A percentile compares a stretch with the other conserved stretches of the same genome.
These are phyloP conservation scores for Xylaria flabelliformis DNA, from an alignment of 495 filamentous ascomycete species.

Conservation along the genomic window DNA sequence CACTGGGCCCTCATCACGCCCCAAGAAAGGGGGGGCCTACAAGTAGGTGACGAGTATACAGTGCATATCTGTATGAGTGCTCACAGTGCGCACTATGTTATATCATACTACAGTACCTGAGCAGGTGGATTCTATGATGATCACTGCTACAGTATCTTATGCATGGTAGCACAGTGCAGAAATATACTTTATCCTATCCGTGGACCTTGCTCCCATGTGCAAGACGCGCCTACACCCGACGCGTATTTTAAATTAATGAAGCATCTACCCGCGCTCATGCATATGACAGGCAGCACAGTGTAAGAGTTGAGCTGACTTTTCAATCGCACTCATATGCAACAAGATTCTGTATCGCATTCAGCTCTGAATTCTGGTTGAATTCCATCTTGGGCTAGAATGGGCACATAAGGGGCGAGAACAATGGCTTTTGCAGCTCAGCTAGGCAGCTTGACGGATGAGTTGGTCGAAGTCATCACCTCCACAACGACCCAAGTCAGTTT, in stretches of 20 bases:
- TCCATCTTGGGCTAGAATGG: background rate
- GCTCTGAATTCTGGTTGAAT: background rate
- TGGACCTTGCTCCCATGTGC: background rate
- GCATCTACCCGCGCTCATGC: background rate
- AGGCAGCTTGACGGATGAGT: constrained; percentile 59
- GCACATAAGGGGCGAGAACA: background rate
- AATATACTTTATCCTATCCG: no score
- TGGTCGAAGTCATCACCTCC: constrained; percentile 53
- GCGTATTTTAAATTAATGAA: constrained; percentile 3
- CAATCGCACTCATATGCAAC: background rate
- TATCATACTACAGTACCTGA: background rate
- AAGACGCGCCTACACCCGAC: constrained; percentile 10
- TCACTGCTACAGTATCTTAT: background rate
- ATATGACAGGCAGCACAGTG: background rate
- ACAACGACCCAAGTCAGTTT: constrained; percentile 40
- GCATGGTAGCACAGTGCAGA: no score
- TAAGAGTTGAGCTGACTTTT: background rate
- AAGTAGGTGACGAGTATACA: background rate
- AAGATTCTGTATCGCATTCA: background rate
- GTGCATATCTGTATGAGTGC: background rate
- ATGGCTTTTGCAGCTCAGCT: constrained; percentile 60
- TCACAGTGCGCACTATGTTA: background rate
- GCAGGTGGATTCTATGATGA: background rate
- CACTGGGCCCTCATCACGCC: background rate
- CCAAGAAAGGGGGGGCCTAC: background rate